These are phyloP conservation scores for Diaporthe helianthi DNA, from an alignment of 2,329 filamentous ascomycete species.

Conservation along the genomic window DNA sequence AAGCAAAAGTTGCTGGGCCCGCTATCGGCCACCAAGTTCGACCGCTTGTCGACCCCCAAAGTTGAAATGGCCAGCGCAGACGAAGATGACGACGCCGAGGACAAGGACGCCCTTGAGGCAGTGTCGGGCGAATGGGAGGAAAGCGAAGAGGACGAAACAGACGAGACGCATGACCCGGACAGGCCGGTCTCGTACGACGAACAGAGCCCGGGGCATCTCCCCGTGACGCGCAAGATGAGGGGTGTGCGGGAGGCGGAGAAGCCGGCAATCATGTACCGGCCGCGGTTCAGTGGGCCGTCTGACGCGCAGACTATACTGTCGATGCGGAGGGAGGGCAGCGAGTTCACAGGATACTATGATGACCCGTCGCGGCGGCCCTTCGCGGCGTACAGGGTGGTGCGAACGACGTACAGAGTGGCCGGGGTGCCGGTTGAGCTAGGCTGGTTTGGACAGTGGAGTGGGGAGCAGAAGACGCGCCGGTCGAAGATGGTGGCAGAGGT, in stretches of 20 bases:
- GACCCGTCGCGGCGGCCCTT: not conserved
- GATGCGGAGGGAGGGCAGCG: slow-evolving; percentile 20
- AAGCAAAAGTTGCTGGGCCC: not conserved
- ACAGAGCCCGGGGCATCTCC: no score
- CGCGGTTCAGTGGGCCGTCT: not conserved
- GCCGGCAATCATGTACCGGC: slow-evolving; percentile 31
- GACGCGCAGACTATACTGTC: not conserved
- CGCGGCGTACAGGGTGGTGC: slow-evolving; percentile 25
- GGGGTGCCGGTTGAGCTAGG: slow-evolving; percentile 21
- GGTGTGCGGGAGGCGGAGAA: slow-evolving; percentile 32
- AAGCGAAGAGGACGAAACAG: not conserved
- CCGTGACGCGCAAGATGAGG: not conserved
- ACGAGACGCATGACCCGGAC: not conserved
- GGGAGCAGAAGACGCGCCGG: not conserved
- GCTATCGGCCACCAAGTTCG: not conserved
- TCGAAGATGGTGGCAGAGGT: not conserved
- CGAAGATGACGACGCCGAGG: not conserved
- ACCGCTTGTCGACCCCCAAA: not conserved
- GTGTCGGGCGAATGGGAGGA: not conserved
- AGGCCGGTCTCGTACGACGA: not conserved
- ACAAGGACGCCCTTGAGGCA: no score
- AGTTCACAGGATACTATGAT: slow-evolving; percentile 34
- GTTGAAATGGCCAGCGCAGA: no score
- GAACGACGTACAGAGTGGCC: not conserved
- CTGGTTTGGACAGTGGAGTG: no score